Base-by-base conservation (phyloP, 352 stramenopile genomes). In the Globisporangium canariense region DNA sequence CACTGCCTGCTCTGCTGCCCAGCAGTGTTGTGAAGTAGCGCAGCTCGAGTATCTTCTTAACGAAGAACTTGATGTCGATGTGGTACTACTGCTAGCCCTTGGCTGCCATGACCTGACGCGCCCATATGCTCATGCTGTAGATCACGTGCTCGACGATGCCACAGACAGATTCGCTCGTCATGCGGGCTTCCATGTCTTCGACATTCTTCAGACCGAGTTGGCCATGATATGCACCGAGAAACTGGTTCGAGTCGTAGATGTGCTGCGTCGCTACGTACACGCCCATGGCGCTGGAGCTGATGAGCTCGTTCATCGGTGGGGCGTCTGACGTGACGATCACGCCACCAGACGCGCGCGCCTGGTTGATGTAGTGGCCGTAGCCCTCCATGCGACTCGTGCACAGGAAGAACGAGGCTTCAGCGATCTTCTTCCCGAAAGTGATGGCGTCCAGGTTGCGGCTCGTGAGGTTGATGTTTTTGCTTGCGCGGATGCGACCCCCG, bases 321-420 rank as follows among this genome's bases (percentile, higher is more conserved):
- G 67, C 62, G 51, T 89, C 61, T 1, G 79, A 76, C 0, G 79
- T 74, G 34, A 86, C 25, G 30, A 89, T 66, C 11, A 86, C 56
- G 2, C 64, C 74, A 18, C 76, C 70, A 2, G 73, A 68, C 2
- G 75, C 79, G 0, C 77, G 69, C 20, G 75, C 79, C 36, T 89
- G 79, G 66, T 88, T 88, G 56, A 88, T 86, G 65, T 88, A 89
- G 70, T 89, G 79, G 30, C 79, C 80, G 60, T 83, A 90, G 22
- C 81, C 81, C 66, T 90, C 81, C 68, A 74, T 78, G 13, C 64
- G 16, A 45, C 81, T 90, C 43, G 81, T 65, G 45, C 81, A 90
- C 45, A 90, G 65, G 53, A 88, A 75, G 52, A 77, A 81, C 13
- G 69, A 50, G 6, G 73, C 63, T 32, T 88, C 70, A 0, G 72